Percentiles rank a stretch among this genome's conserved stretches.
phyloP scores from a whole-genome alignment of 1,139 yeast species.

The Diutina sp. region DNA sequence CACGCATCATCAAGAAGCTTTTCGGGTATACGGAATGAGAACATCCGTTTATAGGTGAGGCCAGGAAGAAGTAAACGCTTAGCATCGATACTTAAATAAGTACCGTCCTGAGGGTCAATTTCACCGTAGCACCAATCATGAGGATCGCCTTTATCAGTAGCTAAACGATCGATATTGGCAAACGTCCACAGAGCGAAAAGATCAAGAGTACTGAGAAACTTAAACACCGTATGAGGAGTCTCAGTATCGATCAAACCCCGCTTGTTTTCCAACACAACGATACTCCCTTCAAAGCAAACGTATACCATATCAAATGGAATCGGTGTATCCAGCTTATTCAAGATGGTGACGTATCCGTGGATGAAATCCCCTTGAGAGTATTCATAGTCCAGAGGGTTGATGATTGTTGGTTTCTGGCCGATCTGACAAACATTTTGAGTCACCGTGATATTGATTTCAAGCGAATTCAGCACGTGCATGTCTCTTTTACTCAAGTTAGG shows the following conservation, averaged over 20 bases:
- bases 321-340: constrained; percentile 16
- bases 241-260: constrained; percentile 18
- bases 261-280: constrained; percentile 14
- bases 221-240: constrained; percentile 10
- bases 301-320: constrained; percentile 30
- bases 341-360: constrained; percentile 25
- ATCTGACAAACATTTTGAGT: constrained; percentile 32
- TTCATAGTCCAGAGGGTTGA: constrained; percentile 19
- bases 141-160: constrained; percentile 34
- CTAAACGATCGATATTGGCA: constrained; percentile 31
- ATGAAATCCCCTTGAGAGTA: constrained; percentile 26
- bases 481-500: constrained; percentile 20
- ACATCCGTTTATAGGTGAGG: constrained; percentile 23
- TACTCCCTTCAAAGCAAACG: constrained; percentile 19
- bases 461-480: constrained; percentile 14
- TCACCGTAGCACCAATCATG: constrained; percentile 40
- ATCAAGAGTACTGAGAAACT: constrained; percentile 31
- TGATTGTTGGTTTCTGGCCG: constrained; percentile 20
- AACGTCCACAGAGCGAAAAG: constrained; percentile 35
- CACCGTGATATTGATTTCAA: constrained; percentile 20
- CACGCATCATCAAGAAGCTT: constrained; percentile 27
- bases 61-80: constrained; percentile 19
- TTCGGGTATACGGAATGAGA: constrained; percentile 29
- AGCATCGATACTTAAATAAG: constrained; percentile 19
- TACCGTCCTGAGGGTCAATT: constrained; percentile 29